Percentiles rank a stretch among this genome's conserved stretches.
Conservation (phyloP, 2,329 filamentous ascomycete species). For the Elsinoe fawcettii region DNA sequence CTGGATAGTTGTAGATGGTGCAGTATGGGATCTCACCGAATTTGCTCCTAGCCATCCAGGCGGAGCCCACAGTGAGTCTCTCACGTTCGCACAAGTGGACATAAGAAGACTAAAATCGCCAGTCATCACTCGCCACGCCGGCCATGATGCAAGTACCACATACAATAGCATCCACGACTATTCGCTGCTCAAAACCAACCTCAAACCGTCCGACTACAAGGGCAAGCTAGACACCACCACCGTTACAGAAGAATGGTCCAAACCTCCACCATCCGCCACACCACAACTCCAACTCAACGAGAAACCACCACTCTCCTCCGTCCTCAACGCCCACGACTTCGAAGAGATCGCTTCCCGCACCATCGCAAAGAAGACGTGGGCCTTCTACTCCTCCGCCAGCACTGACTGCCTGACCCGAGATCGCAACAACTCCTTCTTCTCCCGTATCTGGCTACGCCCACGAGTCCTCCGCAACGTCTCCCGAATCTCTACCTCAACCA, state of each 20-base stretch:
- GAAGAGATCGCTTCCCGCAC: constrained; percentile 34
- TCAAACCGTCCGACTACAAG: constrained; percentile 37
- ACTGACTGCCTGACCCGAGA: constrained; percentile 43
- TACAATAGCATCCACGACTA: constrained; percentile 47
- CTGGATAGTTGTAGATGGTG: constrained; percentile 62
- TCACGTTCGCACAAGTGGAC: too few relatives aligned
- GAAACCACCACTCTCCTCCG: constrained; percentile 40
- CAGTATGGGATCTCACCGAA: constrained; percentile 60
- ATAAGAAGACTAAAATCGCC: constrained; percentile 4
- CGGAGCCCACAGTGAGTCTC: constrained; percentile 42
- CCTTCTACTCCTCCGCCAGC: constrained; percentile 44
- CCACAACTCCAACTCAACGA: constrained; percentile 27
- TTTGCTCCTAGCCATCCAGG: constrained; percentile 59
- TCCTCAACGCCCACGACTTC: constrained; percentile 43
- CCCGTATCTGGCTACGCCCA: constrained; percentile 42
- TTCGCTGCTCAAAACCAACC: constrained; percentile 34
- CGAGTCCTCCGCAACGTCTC: constrained; percentile 38
- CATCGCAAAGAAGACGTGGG: constrained; percentile 35
- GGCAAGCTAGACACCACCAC: constrained; percentile 27
- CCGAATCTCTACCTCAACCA: constrained; percentile 28
- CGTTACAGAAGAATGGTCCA: constrained; percentile 24
- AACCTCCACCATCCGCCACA: constrained; percentile 26
- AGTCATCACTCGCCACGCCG: constrained; percentile 46
- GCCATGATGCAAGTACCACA: constrained; percentile 46
- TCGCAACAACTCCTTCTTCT: constrained; percentile 37